Percentiles rank a stretch among this genome's conserved stretches.
These are phyloP conservation scores for Bipolaris zeicola DNA, from an alignment of 2,329 filamentous ascomycete species.

Conservation along the genomic window DNA sequence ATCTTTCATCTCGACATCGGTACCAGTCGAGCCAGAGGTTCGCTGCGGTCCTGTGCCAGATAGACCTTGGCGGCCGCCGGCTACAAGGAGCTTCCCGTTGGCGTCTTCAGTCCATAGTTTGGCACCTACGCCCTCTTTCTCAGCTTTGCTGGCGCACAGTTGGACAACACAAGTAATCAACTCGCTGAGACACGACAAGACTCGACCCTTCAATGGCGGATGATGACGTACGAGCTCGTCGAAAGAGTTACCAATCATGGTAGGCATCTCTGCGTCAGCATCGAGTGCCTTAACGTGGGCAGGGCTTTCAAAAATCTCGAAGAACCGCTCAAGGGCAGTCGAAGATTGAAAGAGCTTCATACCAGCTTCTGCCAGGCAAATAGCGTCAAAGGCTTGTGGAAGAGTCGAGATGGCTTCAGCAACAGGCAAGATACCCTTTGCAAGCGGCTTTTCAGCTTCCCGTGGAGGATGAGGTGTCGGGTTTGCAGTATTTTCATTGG, in stretches of 20 bases:
- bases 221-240: conserved; percentile 96
- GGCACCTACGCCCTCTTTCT: conserved; percentile 72
- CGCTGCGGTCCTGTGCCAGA: conserved; percentile 50
- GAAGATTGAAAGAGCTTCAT: conserved; percentile 87
- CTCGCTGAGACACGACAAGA: conserved; percentile 82
- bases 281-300: conserved; percentile 86
- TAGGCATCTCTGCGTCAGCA: conserved; percentile 72
- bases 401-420: conserved; percentile 86
- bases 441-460: conserved; percentile 48
- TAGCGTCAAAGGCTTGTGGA: conserved; percentile 87
- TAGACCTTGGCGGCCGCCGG: conserved; percentile 59
- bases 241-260: conserved; percentile 79
- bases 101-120: conserved; percentile 72
- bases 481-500: conserved; percentile 21
- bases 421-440: conserved; percentile 81
- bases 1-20: conserved; percentile 70
- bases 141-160: conserved; percentile 73
- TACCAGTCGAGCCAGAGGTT: conserved; percentile 16
- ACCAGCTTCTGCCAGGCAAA: conserved; percentile 86
- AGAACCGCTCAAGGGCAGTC: conserved; percentile 80
- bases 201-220: conserved; percentile 76
- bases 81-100: conserved; percentile 64
- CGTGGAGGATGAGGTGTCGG: conserved; percentile 29
- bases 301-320: conserved; percentile 96
- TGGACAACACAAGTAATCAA: conserved; percentile 84